Percentiles rank a stretch among this genome's conserved stretches.
Conservation (phyloP, 495 filamentous ascomycete genomes). For the Aspergillus sclerotiicarbonarius region DNA sequence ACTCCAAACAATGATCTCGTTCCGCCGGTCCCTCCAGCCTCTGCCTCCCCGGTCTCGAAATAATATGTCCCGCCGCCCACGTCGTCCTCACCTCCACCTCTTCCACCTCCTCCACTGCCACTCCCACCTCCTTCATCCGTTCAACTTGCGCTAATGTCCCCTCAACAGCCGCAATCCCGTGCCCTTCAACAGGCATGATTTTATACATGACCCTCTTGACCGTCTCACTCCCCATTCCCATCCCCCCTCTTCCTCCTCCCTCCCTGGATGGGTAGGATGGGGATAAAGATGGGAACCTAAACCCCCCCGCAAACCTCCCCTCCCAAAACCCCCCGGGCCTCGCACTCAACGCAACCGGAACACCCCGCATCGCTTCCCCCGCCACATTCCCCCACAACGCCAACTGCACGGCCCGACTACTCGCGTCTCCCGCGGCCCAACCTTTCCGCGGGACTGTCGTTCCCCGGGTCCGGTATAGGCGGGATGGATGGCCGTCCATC, state of each 20-base stretch:
- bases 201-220: slow-evolving; percentile 42
- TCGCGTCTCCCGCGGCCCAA: slow-evolving; percentile 48
- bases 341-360: slow-evolving; percentile 24
- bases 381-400: slow-evolving; percentile 27
- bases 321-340: slow-evolving; percentile 37
- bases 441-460: slow-evolving; percentile 45
- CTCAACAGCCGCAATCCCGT: slow-evolving; percentile 39
- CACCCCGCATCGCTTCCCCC: slow-evolving; percentile 34
- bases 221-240: slow-evolving; percentile 31
- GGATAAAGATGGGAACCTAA: slow-evolving; percentile 30
- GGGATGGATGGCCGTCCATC: slow-evolving; percentile 38
- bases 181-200: slow-evolving; percentile 37
- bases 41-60: slow-evolving; percentile 36
- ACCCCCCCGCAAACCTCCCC: slow-evolving; percentile 24
- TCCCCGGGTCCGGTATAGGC: slow-evolving; percentile 29
- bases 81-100: slow-evolving; percentile 34
- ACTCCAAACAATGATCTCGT: slow-evolving; percentile 47
- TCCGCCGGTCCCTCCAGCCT: slow-evolving; percentile 36
- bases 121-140: neutral
- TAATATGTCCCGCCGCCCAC: slow-evolving; percentile 35
- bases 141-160: slow-evolving; percentile 22
- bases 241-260: neutral
- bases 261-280: too few relatives aligned
- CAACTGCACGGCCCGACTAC: slow-evolving; percentile 45
- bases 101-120: slow-evolving; percentile 19